Evolutionary conservation across 495 filamentous ascomycete species (phyloP), one percentile per base, ranked within the genome.

Genomic region (Aspergillus sparsus): DNA sequence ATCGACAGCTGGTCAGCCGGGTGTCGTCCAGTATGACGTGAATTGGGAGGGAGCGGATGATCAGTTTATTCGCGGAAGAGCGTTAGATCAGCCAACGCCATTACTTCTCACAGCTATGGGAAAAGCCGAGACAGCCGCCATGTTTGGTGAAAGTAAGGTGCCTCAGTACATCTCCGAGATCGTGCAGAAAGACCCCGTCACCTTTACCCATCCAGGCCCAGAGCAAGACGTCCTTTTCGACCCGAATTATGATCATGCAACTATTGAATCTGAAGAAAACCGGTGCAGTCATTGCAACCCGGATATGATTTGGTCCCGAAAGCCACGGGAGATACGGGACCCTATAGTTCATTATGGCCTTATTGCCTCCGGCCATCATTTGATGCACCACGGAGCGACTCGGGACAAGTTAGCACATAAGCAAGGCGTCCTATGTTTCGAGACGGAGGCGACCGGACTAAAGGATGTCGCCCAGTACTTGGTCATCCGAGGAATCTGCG

Each of bases 401-500:
- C 16, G 53, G n/a, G 53, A 55, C n/a, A 16, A 13, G 2, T 11
- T 55, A 2, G 7, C 11, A 0, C 11, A 7, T 0, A 27, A 45
- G 1, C 10, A 44, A 2, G 21, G 27, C 7, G 13, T 55, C 5
- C 53, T 55, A 4, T 55, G 53, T 16, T 54, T 54, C 31, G 52
- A 54, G 16, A 42, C 42, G 52, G 52, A 54, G 15, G 52, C 52
- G 5, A 41, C 16, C 2, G 39, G 63, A 56, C 34, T 59, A 7
- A 54, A 36, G 58, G 37, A 60, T 36, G 15, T 9, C 10, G 12
- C 49, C 12, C n/a, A 8, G 2, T 54, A 41, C 15, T n/a, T 61
- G 8, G 58, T 61, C 10, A 61, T 61, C 33, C 51, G 64, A 35
- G 68, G 68, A 7, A 64, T 71, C 21, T 69, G 64, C 53, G 66